Percentiles rank a stretch among this genome's conserved stretches.
phyloP scores from a whole-genome alignment of 106 monocot species.

The Allium sativum region DNA sequence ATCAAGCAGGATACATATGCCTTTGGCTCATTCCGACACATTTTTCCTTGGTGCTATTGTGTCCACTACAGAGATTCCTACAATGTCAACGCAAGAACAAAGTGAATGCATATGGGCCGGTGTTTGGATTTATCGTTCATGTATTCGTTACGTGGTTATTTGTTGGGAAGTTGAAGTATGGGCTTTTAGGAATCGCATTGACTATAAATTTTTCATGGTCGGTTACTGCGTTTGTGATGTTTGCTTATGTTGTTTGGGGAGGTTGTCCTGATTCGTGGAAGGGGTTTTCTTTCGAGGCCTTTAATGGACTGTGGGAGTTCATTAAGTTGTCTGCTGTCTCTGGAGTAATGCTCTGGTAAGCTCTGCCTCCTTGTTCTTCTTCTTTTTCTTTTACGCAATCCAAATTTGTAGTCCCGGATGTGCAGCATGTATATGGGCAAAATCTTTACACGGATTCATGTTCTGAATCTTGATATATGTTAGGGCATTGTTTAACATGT shows the following conservation, averaged over 20 bases:
- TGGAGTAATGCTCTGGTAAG: constrained; percentile 30
- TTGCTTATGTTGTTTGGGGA: constrained; percentile 17
- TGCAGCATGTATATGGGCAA: too few species aligned
- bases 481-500: too few species aligned
- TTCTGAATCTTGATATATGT: too few species aligned
- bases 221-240: constrained; percentile 12
- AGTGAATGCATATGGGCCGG: constrained; percentile 5
- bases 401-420: too few species aligned
- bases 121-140: constrained; percentile 7
- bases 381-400: too few species aligned
- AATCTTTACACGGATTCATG: too few species aligned
- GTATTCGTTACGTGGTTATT: constrained; percentile 16
- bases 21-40: constrained; percentile 21
- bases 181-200: constrained; percentile 13
- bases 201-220: constrained; percentile 16
- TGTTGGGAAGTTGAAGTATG: constrained; percentile 10
- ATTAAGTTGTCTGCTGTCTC: constrained; percentile 19
- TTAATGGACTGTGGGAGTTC: constrained; percentile 21
- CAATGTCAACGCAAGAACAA: constrained; percentile 23
- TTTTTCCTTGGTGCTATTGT: constrained; percentile 17
- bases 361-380: too few species aligned
- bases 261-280: constrained; percentile 22
- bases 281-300: constrained; percentile 20
- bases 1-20: constrained; percentile 13
- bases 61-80: constrained; percentile 22